Percentiles rank a stretch among this genome's conserved stretches.
Conservation (phyloP, 2,329 filamentous ascomycete species). For the Paecilomyces sp. region DNA sequence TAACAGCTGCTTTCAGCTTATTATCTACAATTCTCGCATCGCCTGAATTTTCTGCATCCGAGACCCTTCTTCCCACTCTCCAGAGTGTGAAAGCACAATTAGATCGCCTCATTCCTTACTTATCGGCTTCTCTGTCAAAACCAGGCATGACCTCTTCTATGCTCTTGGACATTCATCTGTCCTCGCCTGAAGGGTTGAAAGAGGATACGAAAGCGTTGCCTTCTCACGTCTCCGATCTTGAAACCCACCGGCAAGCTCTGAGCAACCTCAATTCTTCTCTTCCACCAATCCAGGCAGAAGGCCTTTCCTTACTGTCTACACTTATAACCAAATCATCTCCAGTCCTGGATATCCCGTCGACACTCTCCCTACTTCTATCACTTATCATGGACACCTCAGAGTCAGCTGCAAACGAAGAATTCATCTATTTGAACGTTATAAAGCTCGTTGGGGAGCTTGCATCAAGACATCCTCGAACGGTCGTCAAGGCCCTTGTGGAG, state of each 20-base stretch:
- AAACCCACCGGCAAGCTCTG: slow-evolving; percentile 35
- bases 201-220: slow-evolving; percentile 12
- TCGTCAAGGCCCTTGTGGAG: slow-evolving; percentile 33
- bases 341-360: slow-evolving; percentile 37
- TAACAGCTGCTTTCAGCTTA: slow-evolving; percentile 35
- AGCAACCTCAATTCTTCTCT: slow-evolving; percentile 32
- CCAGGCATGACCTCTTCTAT: slow-evolving; percentile 34
- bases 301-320: slow-evolving; percentile 32
- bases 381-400: slow-evolving; percentile 28
- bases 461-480: slow-evolving; percentile 34
- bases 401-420: slow-evolving; percentile 30
- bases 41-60: slow-evolving; percentile 28
- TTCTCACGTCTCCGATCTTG: slow-evolving; percentile 27
- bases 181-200: slow-evolving; percentile 15
- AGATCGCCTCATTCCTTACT: slow-evolving; percentile 26
- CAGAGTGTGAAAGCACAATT: slow-evolving; percentile 26
- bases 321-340: slow-evolving; percentile 34
- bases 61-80: slow-evolving; percentile 21
- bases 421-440: slow-evolving; percentile 37
- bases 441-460: slow-evolving; percentile 34
- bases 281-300: slow-evolving; percentile 37
- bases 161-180: slow-evolving; percentile 35
- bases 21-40: slow-evolving; percentile 37
- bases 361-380: slow-evolving; percentile 32
- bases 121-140: slow-evolving; percentile 26